Percentiles rank a stretch among this genome's conserved stretches.
phyloP scores from a whole-genome alignment of 371 early-diverging fungal species.

The Actinomucor elegans region DNA sequence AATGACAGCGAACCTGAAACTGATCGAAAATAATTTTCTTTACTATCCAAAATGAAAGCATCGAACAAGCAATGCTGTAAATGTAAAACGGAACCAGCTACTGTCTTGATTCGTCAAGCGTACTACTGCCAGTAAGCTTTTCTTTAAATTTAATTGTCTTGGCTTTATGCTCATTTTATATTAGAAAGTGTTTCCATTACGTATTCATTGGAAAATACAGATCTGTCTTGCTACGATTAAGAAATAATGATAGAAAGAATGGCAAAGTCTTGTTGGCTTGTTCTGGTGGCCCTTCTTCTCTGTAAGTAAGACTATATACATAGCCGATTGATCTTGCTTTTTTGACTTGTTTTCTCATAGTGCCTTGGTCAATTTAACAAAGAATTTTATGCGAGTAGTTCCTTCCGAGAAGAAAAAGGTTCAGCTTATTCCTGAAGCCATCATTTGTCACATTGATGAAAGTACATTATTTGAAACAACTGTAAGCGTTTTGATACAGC shows the following conservation, averaged over 20 bases:
- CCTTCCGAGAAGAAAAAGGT: conserved; percentile 53
- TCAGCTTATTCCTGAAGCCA: conserved; percentile 51
- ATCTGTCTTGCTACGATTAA: conserved; percentile 44
- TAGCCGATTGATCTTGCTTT: too few species aligned
- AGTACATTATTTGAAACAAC: conserved; percentile 52
- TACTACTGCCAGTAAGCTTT: conserved; percentile 72
- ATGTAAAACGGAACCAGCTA: conserved; percentile 69
- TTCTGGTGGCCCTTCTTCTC: conserved; percentile 84
- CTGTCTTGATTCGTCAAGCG: conserved; percentile 69
- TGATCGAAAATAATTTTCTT: too few species aligned
- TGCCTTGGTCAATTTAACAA: conserved; percentile 60
- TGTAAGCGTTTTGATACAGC: conserved; percentile 13
- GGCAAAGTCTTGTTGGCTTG: conserved; percentile 74
- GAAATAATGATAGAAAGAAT: conserved; percentile 26
- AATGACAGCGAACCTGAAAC: too few species aligned
- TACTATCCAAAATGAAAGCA: too few species aligned
- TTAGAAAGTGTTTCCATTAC: conserved; percentile 60
- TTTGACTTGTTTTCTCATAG: too few species aligned
- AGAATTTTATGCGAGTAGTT: conserved; percentile 54
- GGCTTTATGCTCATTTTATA: background rate
- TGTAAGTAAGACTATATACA: conserved; percentile 54
- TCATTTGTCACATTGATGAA: conserved; percentile 80
- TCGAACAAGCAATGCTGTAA: conserved; percentile 59
- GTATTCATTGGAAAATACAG: conserved; percentile 69
- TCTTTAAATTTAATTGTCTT: background rate